phyloP scores from a whole-genome alignment of 495 filamentous ascomycete species.

The Penicillium nucicola region DNA sequence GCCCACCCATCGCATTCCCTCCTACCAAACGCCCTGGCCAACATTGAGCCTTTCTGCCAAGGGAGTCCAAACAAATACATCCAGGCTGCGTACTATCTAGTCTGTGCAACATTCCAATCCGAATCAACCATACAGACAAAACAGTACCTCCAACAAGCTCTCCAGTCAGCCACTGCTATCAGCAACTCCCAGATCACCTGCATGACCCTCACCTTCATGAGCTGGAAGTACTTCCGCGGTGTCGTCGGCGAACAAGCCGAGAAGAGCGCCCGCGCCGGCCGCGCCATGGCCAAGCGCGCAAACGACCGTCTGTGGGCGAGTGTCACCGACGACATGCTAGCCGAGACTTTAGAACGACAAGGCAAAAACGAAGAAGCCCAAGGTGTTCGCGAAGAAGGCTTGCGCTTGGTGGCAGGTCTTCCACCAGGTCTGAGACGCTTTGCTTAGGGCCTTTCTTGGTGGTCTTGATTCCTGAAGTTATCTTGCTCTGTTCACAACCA shows the following conservation, averaged over 20 bases:
- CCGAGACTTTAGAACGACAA: conserved; percentile 68
- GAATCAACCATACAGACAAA: conserved; percentile 71
- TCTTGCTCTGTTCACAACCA: background rate
- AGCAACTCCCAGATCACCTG: conserved; percentile 70
- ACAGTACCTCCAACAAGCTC: conserved; percentile 64
- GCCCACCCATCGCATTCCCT: conserved; percentile 46
- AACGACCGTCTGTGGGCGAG: conserved; percentile 81
- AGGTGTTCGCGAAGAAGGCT: conserved; percentile 39
- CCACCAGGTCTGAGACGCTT: conserved; percentile 40
- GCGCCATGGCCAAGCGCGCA: conserved; percentile 69
- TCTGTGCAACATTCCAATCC: conserved; percentile 63
- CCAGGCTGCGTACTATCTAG: conserved; percentile 72
- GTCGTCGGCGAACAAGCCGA: conserved; percentile 88
- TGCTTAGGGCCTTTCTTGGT: conserved; percentile 16
- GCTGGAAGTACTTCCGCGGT: conserved; percentile 75
- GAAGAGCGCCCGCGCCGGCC: conserved; percentile 75
- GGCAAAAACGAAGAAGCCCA: conserved; percentile 64
- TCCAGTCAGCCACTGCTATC: conserved; percentile 54
- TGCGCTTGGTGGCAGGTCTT: conserved; percentile 40
- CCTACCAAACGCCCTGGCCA: conserved; percentile 53
- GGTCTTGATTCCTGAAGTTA: conserved; percentile 6
- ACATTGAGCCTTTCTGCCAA: conserved; percentile 64
- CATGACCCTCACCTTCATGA: conserved; percentile 84
- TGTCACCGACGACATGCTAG: conserved; percentile 77
- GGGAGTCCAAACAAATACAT: conserved; percentile 70